A percentile compares a stretch with the other conserved stretches of the same genome.
Evolutionary conservation across 306 rosid genomes (phyloP).

Genomic region (Lathyrus oleraceus): DNA sequence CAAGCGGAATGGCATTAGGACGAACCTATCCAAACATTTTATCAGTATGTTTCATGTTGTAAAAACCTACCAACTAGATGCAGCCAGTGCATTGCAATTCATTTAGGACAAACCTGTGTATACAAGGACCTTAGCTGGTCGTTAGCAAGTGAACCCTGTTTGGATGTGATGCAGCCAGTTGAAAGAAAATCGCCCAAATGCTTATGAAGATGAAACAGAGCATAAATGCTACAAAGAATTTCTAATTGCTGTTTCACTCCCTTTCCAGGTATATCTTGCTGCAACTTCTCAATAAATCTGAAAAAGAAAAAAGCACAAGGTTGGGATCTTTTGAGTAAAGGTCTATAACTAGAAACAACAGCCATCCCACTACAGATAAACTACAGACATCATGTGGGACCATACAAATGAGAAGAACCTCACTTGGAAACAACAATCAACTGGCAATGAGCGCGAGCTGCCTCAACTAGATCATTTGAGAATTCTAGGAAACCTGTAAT

Average conservation of each 20-base stretch:
- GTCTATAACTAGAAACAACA: slow-evolving; percentile 8
- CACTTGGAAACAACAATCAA: slow-evolving; percentile 90
- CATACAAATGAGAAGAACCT: slow-evolving; percentile 40
- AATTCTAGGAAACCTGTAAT: slow-evolving; percentile 76
- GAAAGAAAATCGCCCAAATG: slow-evolving; percentile 87
- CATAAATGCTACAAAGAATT: slow-evolving; percentile 75
- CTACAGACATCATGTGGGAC: slow-evolving; percentile 6
- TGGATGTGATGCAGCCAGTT: slow-evolving; percentile 74
- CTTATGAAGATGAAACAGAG: slow-evolving; percentile 71
- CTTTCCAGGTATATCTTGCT: slow-evolving; percentile 83
- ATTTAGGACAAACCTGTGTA: slow-evolving; percentile 66
- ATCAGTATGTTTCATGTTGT: slow-evolving; percentile 23
- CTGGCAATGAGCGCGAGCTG: slow-evolving; percentile 90
- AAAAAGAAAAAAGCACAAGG: slow-evolving; percentile 25
- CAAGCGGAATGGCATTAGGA: slow-evolving; percentile 81
- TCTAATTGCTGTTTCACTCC: slow-evolving; percentile 84
- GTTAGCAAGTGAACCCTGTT: slow-evolving; percentile 81
- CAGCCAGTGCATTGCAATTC: neutral
- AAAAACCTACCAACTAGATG: slow-evolving; percentile 29
- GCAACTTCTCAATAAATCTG: slow-evolving; percentile 89
- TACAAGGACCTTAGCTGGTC: slow-evolving; percentile 81
- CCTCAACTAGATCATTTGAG: slow-evolving; percentile 67
- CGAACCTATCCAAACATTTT: slow-evolving; percentile 62
- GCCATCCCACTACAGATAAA: slow-evolving; percentile 4
- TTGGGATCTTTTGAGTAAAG: slow-evolving; percentile 7